A percentile compares a stretch with the other conserved stretches of the same genome.
phyloP scores from a whole-genome alignment of 2,329 filamentous ascomycete species.

The Emmonsiellopsis sp. region DNA sequence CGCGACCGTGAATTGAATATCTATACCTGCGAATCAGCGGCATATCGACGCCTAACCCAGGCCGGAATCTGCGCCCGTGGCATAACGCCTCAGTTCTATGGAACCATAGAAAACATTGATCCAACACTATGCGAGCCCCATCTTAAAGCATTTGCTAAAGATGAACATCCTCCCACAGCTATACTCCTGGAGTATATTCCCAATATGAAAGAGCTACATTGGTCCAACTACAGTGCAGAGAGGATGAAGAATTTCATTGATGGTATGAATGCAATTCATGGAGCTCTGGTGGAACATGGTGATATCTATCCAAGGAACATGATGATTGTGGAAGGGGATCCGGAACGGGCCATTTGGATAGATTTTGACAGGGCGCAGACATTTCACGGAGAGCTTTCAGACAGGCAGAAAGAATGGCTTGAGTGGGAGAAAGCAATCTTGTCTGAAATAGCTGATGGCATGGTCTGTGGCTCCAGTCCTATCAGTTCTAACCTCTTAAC shows the following conservation, averaged over 20 bases:
- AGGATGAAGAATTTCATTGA: slow-evolving; percentile 11
- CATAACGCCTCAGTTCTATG: slow-evolving; percentile 6
- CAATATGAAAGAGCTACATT: slow-evolving; percentile 14
- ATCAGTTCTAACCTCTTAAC: not conserved
- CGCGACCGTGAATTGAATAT: slow-evolving; percentile 1
- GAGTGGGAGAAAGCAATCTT: not conserved
- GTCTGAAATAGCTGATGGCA: not conserved
- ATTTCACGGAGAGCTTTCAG: slow-evolving; percentile 16
- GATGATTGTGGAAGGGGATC: slow-evolving; percentile 13
- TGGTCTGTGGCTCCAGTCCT: not conserved
- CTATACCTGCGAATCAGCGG: slow-evolving; percentile 4
- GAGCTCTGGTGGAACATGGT: slow-evolving; percentile 12
- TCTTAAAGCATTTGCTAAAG: slow-evolving; percentile 2
- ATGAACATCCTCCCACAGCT: slow-evolving; percentile 13
- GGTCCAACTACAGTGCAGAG: slow-evolving; percentile 15
- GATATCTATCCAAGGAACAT: slow-evolving; percentile 19
- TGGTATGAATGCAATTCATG: slow-evolving; percentile 15
- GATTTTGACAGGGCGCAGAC: slow-evolving; percentile 18
- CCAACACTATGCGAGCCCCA: not conserved
- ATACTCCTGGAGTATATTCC: slow-evolving; percentile 19
- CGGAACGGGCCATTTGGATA: slow-evolving; percentile 14
- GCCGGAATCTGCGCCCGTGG: not conserved
- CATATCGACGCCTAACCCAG: slow-evolving; percentile 2
- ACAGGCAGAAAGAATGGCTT: slow-evolving; percentile 12
- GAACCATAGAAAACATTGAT: slow-evolving; percentile 6